These are phyloP conservation scores for Pugionium dolabratum DNA, from an alignment of 345 rosid species.

Conservation along the genomic window DNA sequence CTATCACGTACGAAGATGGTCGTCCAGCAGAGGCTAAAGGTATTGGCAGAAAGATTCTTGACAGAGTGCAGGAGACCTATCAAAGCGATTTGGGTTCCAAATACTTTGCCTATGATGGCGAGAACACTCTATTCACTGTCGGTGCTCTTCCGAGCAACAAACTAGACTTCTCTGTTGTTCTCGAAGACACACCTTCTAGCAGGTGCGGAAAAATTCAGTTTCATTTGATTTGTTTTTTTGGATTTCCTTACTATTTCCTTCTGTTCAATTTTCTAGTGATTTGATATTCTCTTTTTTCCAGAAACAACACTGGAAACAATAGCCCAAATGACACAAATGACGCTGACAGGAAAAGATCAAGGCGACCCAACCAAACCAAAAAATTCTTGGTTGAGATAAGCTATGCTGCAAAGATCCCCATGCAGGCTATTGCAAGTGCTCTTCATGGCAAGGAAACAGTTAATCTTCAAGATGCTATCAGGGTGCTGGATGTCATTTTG, in stretches of 20 bases:
- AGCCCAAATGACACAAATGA: constrained; percentile 54
- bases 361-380: constrained; percentile 60
- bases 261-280: not conserved
- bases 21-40: constrained; percentile 77
- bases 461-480: constrained; percentile 68
- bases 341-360: constrained; percentile 62
- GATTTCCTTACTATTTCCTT: not conserved
- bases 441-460: constrained; percentile 76
- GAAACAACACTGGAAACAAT: constrained; percentile 57
- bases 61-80: constrained; percentile 72
- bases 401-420: constrained; percentile 79
- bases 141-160: constrained; percentile 82
- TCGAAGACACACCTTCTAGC: constrained; percentile 63
- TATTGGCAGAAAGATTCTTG: constrained; percentile 65
- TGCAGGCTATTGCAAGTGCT: constrained; percentile 80
- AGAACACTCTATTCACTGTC: constrained; percentile 72
- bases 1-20: constrained; percentile 76
- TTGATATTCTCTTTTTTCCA: constrained; percentile 20
- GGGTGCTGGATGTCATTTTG: constrained; percentile 80
- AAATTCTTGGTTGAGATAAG: constrained; percentile 65
- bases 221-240: not conserved
- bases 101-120: constrained; percentile 92
- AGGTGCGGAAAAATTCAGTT: constrained; percentile 42
- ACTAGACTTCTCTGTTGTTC: constrained; percentile 71
- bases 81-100: constrained; percentile 55